Conservation (phyloP, 106 monocot genomes). For the Xerophyta viscosa region DNA sequence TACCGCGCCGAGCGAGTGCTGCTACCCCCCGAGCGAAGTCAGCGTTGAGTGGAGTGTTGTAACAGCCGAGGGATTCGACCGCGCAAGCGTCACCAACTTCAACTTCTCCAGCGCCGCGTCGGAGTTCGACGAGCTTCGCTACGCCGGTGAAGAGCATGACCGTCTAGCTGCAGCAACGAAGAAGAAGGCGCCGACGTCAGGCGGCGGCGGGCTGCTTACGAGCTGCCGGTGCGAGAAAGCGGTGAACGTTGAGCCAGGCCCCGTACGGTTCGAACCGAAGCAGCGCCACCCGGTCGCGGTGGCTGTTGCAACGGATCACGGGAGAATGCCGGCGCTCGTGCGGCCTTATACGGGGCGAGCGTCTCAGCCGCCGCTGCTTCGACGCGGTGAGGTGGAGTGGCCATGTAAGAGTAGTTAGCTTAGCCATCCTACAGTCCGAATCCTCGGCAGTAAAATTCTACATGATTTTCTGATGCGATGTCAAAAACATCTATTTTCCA, state of each 20-base stretch:
- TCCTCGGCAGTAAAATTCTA: too few species aligned
- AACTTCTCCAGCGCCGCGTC: slow-evolving; percentile 53
- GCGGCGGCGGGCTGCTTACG: slow-evolving; percentile 26
- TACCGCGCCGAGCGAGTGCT: slow-evolving; percentile 17
- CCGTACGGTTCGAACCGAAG: slow-evolving; percentile 26
- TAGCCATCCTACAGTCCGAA: too few species aligned
- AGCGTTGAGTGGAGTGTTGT: slow-evolving; percentile 15
- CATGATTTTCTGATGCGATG: too few species aligned
- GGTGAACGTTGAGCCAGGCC: slow-evolving; percentile 34
- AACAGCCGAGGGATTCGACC: slow-evolving; percentile 21
- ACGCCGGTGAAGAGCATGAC: slow-evolving; percentile 11
- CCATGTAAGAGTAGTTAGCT: too few species aligned
- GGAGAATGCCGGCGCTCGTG: too few species aligned
- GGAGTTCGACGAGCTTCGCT: slow-evolving; percentile 11
- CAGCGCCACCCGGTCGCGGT: too few species aligned
- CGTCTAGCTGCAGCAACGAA: slow-evolving; percentile 1
- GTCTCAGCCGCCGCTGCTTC: too few species aligned
- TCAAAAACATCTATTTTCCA: too few species aligned
- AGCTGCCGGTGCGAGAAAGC: slow-evolving; percentile 58
- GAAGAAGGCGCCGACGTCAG: too few species aligned
- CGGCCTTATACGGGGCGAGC: too few species aligned
- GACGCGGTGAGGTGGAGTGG: too few species aligned
- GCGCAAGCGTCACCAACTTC: slow-evolving; percentile 36
- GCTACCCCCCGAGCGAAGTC: slow-evolving; percentile 72
- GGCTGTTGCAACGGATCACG: too few species aligned